phyloP scores from a whole-genome alignment of 1,284 basidiomycete genomes.

The Vanrija pseudolonga region DNA sequence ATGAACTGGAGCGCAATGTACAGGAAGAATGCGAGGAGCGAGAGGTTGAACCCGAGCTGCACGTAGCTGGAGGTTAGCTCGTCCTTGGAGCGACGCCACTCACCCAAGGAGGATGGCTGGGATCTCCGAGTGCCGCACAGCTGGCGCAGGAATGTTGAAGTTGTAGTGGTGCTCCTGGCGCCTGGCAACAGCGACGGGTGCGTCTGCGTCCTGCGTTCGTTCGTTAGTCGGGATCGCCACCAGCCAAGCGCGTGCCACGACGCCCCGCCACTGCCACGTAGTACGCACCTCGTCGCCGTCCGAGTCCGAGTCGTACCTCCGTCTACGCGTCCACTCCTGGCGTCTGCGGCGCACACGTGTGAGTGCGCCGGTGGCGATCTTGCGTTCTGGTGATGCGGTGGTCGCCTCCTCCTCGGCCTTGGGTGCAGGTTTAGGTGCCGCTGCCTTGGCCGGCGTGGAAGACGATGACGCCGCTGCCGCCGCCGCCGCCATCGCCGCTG shows the following conservation, averaged over 20 bases:
- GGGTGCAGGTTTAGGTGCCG: not conserved
- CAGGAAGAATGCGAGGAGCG: conserved; percentile 75
- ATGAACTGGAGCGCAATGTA: conserved; percentile 83
- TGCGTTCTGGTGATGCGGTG: conserved; percentile 11
- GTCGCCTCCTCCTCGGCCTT: conserved; percentile 3
- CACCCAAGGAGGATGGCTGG: conserved; percentile 69
- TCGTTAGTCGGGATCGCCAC: not conserved
- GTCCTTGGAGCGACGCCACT: conserved; percentile 32
- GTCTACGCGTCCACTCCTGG: conserved; percentile 50
- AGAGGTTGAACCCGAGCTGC: conserved; percentile 92
- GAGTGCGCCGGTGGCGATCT: conserved; percentile 61
- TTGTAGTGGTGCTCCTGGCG: conserved; percentile 37
- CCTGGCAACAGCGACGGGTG: not conserved
- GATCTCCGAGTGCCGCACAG: conserved; percentile 47
- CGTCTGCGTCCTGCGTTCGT: not conserved
- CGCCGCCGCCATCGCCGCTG: not conserved
- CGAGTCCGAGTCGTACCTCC: conserved; percentile 28
- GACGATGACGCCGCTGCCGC: not conserved
- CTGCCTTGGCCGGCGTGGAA: not conserved
- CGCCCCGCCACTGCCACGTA: not conserved
- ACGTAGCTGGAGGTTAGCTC: conserved; percentile 63
- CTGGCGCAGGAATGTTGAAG: conserved; percentile 36
- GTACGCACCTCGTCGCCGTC: conserved; percentile 30
- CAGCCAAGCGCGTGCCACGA: not conserved
- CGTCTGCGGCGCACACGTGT: conserved; percentile 65